Evolutionary conservation across 2,329 filamentous ascomycete genomes (phyloP).

Genomic region (Talaromyces albobiverticillius): DNA sequence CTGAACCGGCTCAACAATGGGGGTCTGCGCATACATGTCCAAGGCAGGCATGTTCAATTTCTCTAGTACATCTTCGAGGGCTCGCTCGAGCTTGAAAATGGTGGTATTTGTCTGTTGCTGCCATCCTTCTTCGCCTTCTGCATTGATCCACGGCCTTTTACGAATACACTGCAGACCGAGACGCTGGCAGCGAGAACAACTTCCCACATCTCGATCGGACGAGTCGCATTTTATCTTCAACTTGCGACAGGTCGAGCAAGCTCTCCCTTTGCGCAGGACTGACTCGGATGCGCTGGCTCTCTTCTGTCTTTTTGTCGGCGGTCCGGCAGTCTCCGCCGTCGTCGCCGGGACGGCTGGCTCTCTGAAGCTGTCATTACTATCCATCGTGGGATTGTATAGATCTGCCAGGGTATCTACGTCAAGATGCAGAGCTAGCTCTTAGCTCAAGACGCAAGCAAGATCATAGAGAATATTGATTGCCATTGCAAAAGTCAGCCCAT

Average conservation of each 20-base stretch:
- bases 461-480: neutral
- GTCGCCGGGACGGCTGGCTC: neutral
- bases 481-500: no score
- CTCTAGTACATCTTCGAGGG: slow-evolving; percentile 5
- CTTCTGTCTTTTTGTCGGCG: neutral
- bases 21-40: slow-evolving; percentile 4
- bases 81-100: slow-evolving; percentile 1
- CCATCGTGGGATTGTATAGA: neutral
- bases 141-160: neutral
- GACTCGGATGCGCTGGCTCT: neutral
- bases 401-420: neutral
- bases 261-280: neutral
- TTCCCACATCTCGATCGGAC: neutral
- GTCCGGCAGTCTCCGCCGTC: neutral
- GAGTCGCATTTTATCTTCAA: slow-evolving; percentile 4
- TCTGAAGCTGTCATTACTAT: neutral
- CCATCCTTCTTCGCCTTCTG: neutral
- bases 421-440: neutral
- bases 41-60: slow-evolving; percentile 12
- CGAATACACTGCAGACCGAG: neutral
- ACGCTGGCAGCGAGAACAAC: neutral
- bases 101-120: neutral
- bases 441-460: neutral
- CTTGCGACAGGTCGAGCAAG: neutral
- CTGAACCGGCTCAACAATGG: slow-evolving; percentile 9